These are phyloP conservation scores for Termitomyces sp. DNA, from an alignment of 1,284 basidiomycete species.

Conservation along the genomic window DNA sequence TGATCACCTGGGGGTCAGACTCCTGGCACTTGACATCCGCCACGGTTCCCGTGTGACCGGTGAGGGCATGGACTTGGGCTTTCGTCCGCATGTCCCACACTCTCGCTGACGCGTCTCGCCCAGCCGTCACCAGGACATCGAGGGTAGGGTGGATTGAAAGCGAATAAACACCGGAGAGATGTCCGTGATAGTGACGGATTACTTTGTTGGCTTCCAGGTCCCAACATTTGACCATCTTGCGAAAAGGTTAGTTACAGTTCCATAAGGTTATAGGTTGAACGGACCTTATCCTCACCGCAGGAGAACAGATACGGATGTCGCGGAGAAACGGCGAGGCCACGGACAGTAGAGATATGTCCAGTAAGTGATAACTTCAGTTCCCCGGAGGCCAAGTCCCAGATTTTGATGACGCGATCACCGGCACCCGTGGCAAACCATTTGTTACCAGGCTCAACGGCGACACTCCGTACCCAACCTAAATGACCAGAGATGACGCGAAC, in stretches of 20 bases:
- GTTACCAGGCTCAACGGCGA: conserved; percentile 96
- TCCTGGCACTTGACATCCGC: conserved; percentile 94
- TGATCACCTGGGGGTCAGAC: conserved; percentile 95
- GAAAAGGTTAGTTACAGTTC: conserved; percentile 1
- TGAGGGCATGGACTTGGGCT: conserved; percentile 88
- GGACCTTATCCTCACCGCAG: conserved; percentile 93
- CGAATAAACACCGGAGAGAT: conserved; percentile 93
- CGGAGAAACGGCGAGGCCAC: conserved; percentile 88
- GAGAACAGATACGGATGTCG: conserved; percentile 98
- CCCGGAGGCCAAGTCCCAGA: conserved; percentile 97
- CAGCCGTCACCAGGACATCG: conserved; percentile 91
- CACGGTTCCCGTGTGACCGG: conserved; percentile 92
- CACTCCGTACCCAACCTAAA: conserved; percentile 95
- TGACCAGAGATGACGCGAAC: conserved; percentile 96
- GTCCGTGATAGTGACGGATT: conserved; percentile 96
- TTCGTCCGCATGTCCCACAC: conserved; percentile 99
- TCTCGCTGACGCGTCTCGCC: conserved; percentile 91
- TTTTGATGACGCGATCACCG: conserved; percentile 97
- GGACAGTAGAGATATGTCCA: conserved; percentile 95
- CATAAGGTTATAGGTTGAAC: conserved; percentile 7
- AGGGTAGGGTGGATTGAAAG: conserved; percentile 91
- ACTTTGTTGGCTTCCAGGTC: conserved; percentile 99
- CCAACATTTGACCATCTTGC: conserved; percentile 99
- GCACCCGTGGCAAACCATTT: conserved; percentile 99
- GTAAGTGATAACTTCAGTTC: conserved; percentile 94